Evolutionary conservation across 129 eudicot species (phyloP).

Genomic region (Pittosporum tobira): DNA sequence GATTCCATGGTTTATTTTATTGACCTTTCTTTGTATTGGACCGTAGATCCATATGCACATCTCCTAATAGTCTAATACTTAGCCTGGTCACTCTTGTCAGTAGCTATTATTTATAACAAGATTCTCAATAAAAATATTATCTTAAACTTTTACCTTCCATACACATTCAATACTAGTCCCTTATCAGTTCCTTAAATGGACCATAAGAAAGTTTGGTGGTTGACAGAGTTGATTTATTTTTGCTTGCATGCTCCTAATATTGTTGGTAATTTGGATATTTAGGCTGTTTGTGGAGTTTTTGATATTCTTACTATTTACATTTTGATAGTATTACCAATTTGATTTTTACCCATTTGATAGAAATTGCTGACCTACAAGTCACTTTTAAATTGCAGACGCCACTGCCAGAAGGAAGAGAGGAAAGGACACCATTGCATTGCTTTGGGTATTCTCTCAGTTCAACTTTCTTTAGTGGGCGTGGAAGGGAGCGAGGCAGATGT

Average conservation of each 20-base stretch:
- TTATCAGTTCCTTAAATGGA: neutral
- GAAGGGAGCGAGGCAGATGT: neutral
- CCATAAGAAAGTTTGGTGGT: too few species aligned
- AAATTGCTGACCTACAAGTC: neutral
- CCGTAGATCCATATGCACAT: too few species aligned
- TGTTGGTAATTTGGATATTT: neutral
- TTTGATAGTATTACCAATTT: neutral
- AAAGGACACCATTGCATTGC: neutral
- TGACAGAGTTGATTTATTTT: too few species aligned
- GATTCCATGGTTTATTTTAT: too few species aligned
- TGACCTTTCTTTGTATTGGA: neutral
- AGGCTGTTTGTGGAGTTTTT: too few species aligned
- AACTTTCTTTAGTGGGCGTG: neutral
- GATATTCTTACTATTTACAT: too few species aligned
- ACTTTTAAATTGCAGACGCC: neutral
- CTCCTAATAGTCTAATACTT: too few species aligned
- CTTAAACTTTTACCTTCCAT: neutral
- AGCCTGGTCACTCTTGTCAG: too few species aligned
- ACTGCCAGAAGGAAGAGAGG: neutral
- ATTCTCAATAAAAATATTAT: too few species aligned
- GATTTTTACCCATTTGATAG: neutral
- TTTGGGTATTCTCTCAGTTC: neutral
- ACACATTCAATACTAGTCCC: neutral
- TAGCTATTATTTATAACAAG: too few species aligned
- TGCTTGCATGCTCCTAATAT: neutral